Conservation (phyloP, 2,329 filamentous ascomycete genomes). For the Aaosphaeria pasadenensis region DNA sequence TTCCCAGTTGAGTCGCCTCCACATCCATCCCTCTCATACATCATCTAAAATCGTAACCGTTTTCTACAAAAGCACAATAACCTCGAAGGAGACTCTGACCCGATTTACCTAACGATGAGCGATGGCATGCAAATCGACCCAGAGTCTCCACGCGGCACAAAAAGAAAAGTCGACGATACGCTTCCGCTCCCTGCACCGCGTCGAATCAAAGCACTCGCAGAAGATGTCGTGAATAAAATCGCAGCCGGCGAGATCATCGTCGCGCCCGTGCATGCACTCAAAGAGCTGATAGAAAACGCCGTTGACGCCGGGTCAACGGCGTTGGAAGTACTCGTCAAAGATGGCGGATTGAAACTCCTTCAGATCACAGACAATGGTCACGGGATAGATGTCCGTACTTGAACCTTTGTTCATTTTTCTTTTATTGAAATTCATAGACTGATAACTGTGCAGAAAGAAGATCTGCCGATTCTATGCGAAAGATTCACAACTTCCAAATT, state of each 20-base stretch:
- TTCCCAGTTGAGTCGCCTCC: neutral
- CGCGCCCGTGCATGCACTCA: conserved; percentile 90
- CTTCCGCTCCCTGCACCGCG: conserved; percentile 37
- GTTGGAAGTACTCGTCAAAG: conserved; percentile 87
- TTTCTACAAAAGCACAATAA: neutral
- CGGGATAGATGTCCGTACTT: conserved; percentile 74
- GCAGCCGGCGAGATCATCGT: conserved; percentile 98
- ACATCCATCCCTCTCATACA: neutral
- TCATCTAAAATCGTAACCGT: neutral
- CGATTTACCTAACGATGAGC: conserved; percentile 13
- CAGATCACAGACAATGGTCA: conserved; percentile 98
- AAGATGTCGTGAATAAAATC: conserved; percentile 97
- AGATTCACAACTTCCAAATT: conserved; percentile 97
- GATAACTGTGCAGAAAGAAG: conserved; percentile 65
- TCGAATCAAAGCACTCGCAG: conserved; percentile 73
- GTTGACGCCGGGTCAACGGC: conserved; percentile 95
- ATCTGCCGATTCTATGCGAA: conserved; percentile 87
- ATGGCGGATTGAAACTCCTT: conserved; percentile 88
- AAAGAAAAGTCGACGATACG: conserved; percentile 34
- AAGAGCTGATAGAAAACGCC: conserved; percentile 94
- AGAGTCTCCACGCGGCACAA: conserved; percentile 30
- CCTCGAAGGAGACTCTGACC: neutral
- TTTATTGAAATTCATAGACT: neutral
- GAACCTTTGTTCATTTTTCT: neutral
- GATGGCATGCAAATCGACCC: conserved; percentile 27